Evolutionary conservation across 2,329 filamentous ascomycete species (phyloP).

Genomic region (Colletotrichum magnum): DNA sequence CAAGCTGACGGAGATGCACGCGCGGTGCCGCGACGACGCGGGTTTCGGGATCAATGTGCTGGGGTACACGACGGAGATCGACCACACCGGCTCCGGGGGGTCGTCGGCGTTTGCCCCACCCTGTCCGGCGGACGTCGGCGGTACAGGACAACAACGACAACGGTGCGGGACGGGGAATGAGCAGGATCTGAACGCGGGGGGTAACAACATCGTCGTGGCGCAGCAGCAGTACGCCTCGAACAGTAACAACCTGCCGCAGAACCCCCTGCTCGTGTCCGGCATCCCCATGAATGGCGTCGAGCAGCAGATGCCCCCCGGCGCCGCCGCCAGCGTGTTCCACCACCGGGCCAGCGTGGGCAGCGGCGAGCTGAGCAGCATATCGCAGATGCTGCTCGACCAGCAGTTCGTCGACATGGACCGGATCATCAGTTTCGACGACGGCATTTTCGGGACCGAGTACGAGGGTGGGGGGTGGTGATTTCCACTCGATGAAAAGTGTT

Average conservation of each 20-base stretch:
- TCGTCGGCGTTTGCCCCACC: neutral
- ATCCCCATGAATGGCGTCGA: conserved; percentile 13
- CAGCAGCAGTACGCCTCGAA: neutral
- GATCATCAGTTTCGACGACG: conserved; percentile 44
- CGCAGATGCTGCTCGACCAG: conserved; percentile 41
- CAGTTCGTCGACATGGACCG: conserved; percentile 43
- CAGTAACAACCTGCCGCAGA: neutral
- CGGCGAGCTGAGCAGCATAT: conserved; percentile 45
- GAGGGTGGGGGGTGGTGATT: conserved; percentile 35
- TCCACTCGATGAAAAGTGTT: neutral
- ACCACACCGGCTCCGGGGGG: conserved; percentile 12
- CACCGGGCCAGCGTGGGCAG: conserved; percentile 16
- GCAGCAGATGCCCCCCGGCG: no score
- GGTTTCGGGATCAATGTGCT: conserved; percentile 32
- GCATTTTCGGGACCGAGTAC: conserved; percentile 42
- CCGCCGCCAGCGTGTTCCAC: neutral
- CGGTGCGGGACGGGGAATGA: neutral
- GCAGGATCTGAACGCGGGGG: no score
- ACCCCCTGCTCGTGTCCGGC: neutral
- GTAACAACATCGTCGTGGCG: neutral
- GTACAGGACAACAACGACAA: neutral
- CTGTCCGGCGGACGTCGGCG: no score
- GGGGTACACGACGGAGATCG: conserved; percentile 29
- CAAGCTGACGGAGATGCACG: conserved; percentile 40
- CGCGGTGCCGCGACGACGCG: conserved; percentile 27